A percentile compares a stretch with the other conserved stretches of the same genome.
These are phyloP conservation scores for Candida awuae DNA, from an alignment of 805 yeast species.

Conservation along the genomic window DNA sequence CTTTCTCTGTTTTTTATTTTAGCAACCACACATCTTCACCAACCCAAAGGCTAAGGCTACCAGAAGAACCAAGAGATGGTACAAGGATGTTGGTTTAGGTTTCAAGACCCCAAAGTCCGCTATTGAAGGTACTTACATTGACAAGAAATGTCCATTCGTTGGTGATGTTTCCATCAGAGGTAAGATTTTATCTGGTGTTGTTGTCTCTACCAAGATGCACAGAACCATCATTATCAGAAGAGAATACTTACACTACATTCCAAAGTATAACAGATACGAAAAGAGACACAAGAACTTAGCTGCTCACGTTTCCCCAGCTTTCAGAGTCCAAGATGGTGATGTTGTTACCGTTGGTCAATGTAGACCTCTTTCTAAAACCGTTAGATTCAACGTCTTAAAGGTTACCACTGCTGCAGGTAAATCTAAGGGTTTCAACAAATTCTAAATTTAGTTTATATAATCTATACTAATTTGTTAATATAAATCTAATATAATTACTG, in stretches of 20 bases:
- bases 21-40: constrained; percentile 99
- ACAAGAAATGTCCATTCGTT: constrained; percentile 99
- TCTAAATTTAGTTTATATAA: constrained; percentile 43
- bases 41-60: constrained; percentile 99
- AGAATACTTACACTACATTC: constrained; percentile 99
- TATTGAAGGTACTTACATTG: constrained; percentile 97
- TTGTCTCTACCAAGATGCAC: constrained; percentile 99
- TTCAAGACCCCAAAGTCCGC: constrained; percentile 99
- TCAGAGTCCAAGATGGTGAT: constrained; percentile 99
- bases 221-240: constrained; percentile 99
- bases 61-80: constrained; percentile 99
- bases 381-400: constrained; percentile 98
- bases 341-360: constrained; percentile 99
- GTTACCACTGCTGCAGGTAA: constrained; percentile 84
- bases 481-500: not conserved
- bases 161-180: constrained; percentile 98
- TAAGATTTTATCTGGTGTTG: constrained; percentile 98
- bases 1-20: constrained; percentile 12
- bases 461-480: not conserved
- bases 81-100: constrained; percentile 98
- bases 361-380: constrained; percentile 99
- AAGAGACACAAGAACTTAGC: constrained; percentile 99
- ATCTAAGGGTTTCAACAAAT: constrained; percentile 93
- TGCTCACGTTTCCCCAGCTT: constrained; percentile 99
- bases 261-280: constrained; percentile 99